Conservation (phyloP, 176 grass and related monocot genomes). For the Bromus sterilis region DNA sequence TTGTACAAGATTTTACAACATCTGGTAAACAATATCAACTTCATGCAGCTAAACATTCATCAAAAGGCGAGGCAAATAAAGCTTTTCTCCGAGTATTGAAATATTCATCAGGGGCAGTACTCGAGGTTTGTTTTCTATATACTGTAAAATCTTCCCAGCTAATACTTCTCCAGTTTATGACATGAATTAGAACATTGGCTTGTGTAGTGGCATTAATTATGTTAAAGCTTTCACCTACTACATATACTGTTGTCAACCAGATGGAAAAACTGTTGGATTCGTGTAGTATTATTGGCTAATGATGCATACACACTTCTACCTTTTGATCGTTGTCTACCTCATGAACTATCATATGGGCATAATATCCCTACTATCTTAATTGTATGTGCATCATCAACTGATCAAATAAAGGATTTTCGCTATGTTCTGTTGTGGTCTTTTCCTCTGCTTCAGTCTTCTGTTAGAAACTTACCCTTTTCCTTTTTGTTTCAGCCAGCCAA, state of each 20-base stretch:
- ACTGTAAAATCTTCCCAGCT: constrained; percentile 9
- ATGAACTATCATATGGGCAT: background rate
- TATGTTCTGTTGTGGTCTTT: background rate
- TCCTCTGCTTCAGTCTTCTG: background rate
- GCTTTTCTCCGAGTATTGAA: constrained; percentile 87
- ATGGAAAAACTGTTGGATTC: background rate
- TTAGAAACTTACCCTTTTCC: background rate
- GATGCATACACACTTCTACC: background rate
- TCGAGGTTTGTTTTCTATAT: constrained; percentile 68
- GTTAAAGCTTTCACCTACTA: constrained; percentile 12
- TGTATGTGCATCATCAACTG: background rate
- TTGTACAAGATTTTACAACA: background rate
- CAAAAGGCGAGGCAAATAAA: constrained; percentile 63
- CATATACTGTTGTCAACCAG: constrained; percentile 4
- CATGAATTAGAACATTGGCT: background rate
- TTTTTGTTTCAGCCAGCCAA: constrained; percentile 68
- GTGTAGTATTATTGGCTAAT: constrained; percentile 16
- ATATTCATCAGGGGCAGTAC: constrained; percentile 94
- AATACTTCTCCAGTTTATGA: background rate
- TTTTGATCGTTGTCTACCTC: constrained; percentile 29
- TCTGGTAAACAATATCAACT: constrained; percentile 24
- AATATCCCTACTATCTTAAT: background rate
- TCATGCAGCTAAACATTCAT: constrained; percentile 69
- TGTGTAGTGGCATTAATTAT: constrained; percentile 4
- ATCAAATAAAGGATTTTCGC: background rate